Conservation (phyloP, 345 rosid genomes). For the Eucalyptus pumila region DNA sequence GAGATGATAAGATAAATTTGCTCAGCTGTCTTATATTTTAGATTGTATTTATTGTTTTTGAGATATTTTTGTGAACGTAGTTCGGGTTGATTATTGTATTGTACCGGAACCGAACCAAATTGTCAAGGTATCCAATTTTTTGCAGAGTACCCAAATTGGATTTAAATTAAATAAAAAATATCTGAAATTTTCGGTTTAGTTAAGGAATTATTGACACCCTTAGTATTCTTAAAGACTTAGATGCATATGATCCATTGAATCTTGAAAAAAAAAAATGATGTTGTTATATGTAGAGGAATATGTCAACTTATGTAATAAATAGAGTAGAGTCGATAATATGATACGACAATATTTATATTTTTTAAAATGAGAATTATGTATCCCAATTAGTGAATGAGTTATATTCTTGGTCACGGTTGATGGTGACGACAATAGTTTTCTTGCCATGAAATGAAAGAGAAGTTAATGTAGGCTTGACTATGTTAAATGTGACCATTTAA, state of each 20-base stretch:
- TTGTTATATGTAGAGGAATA: neutral
- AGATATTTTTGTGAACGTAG: neutral
- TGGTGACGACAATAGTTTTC: neutral
- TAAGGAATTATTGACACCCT: neutral
- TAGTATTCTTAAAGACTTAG: neutral
- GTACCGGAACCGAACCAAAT: neutral
- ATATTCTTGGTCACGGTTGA: neutral
- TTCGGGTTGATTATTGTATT: neutral
- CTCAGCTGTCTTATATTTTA: neutral
- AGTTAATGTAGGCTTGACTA: neutral
- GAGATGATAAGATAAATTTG: neutral
- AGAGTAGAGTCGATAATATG: neutral
- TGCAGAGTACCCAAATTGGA: neutral
- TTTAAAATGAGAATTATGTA: neutral
- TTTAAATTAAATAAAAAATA: no score
- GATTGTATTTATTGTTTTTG: no score
- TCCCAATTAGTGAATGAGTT: neutral
- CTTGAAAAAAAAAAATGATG: neutral
- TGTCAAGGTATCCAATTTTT: neutral
- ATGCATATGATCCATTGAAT: neutral
- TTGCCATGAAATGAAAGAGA: neutral
- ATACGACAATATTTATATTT: neutral
- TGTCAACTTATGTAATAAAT: neutral
- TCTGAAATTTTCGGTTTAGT: neutral
- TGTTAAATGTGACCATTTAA: neutral